These are phyloP conservation scores for Phragmites australis DNA, from an alignment of 176 grass and related monocot genomes.

Conservation along the genomic window DNA sequence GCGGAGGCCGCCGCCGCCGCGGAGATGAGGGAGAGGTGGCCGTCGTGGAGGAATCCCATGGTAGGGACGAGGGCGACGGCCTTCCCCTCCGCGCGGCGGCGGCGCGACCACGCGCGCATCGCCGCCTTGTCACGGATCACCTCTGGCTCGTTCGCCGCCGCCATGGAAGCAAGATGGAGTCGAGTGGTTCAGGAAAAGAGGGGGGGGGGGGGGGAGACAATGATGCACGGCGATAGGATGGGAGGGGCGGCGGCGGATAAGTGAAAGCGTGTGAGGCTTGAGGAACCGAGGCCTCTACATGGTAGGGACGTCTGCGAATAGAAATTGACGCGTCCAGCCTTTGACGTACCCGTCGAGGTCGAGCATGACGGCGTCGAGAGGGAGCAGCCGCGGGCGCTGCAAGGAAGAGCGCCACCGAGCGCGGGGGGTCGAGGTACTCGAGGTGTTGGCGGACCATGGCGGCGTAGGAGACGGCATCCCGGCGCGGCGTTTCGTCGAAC, in stretches of 20 bases:
- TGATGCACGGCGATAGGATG: too few species aligned
- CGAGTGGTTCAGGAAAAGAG: too few species aligned
- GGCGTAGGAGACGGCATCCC: slow-evolving; percentile 18
- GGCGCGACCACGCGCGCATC: slow-evolving; percentile 71
- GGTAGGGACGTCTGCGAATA: too few species aligned
- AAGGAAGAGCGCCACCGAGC: slow-evolving; percentile 23
- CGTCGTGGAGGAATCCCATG: slow-evolving; percentile 91
- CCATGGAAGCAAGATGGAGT: slow-evolving; percentile 15
- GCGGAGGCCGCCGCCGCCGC: slow-evolving; percentile 38
- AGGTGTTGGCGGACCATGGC: not conserved
- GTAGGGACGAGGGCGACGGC: slow-evolving; percentile 73
- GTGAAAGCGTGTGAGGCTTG: too few species aligned
- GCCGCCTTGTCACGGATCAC: slow-evolving; percentile 71
- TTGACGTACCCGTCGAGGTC: slow-evolving; percentile 21
- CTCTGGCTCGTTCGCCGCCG: slow-evolving; percentile 46
- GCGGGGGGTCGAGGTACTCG: not conserved
- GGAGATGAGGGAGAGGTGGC: slow-evolving; percentile 77
- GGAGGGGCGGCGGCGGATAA: too few species aligned
- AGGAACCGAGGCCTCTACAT: too few species aligned
- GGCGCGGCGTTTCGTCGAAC: not conserved
- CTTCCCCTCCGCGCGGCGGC: slow-evolving; percentile 56
- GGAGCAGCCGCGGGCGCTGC: slow-evolving; percentile 3
- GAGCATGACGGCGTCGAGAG: slow-evolving; percentile 7
- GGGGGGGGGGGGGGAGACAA: too few species aligned
- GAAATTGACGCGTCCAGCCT: slow-evolving; percentile 15